Conservation (phyloP, 2,329 filamentous ascomycete genomes). For the Talaromyces marneffei region DNA sequence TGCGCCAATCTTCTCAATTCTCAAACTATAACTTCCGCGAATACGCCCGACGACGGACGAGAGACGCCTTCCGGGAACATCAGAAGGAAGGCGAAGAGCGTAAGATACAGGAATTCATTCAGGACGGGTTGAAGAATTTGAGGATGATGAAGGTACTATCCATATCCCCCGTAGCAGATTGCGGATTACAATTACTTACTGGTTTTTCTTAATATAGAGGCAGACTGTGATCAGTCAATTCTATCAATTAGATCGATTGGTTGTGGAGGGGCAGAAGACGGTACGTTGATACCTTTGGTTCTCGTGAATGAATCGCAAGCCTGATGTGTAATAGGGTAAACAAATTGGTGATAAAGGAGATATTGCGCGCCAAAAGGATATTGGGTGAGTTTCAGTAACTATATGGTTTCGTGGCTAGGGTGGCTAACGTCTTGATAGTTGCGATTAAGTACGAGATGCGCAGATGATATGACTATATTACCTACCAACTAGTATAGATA, state of each 20-base stretch:
- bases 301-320: slow-evolving; percentile 13
- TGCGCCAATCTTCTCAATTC: slow-evolving; percentile 82
- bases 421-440: slow-evolving; percentile 14
- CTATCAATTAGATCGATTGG: slow-evolving; percentile 83
- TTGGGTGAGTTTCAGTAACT: slow-evolving; percentile 52
- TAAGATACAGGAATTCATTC: slow-evolving; percentile 78
- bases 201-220: slow-evolving; percentile 65
- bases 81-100: slow-evolving; percentile 65
- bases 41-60: slow-evolving; percentile 85
- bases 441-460: slow-evolving; percentile 7
- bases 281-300: slow-evolving; percentile 47
- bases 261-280: slow-evolving; percentile 81
- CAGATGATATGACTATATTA: background rate
- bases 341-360: slow-evolving; percentile 58
- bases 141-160: slow-evolving; percentile 78
- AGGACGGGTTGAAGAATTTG: slow-evolving; percentile 79
- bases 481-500: background rate
- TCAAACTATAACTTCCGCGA: slow-evolving; percentile 96
- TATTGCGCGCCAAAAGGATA: slow-evolving; percentile 68
- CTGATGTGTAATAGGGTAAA: slow-evolving; percentile 52
- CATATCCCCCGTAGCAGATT: background rate
- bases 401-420: background rate
- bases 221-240: slow-evolving; percentile 95
- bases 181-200: too few relatives aligned
- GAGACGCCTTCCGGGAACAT: slow-evolving; percentile 83